Conservation (phyloP, 2,329 filamentous ascomycete species). For the Corinectria fuckeliana region DNA sequence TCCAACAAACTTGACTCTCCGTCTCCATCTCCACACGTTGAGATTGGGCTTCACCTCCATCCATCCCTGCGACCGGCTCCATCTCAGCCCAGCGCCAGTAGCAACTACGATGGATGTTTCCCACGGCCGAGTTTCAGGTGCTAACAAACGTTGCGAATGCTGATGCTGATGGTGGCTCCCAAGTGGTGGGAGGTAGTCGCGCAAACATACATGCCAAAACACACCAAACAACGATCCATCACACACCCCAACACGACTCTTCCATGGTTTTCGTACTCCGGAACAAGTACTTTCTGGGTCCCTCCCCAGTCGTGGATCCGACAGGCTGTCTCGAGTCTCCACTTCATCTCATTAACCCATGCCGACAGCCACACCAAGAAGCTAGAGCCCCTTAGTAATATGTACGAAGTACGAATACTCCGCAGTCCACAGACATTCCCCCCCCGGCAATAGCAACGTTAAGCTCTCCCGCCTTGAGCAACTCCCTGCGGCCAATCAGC, state of each 20-base stretch:
- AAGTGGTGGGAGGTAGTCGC: not conserved
- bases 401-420: too few relatives aligned
- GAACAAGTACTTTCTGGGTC: too few relatives aligned
- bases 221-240: not conserved
- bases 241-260: not conserved
- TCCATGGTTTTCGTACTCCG: not conserved
- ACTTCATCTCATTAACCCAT: constrained; percentile 5
- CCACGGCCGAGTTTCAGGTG: not conserved
- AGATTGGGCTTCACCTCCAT: constrained; percentile 1
- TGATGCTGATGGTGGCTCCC: too few relatives aligned
- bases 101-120: too few relatives aligned
- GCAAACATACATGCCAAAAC: not conserved
- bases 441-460: not conserved
- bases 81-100: not conserved
- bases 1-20: not conserved
- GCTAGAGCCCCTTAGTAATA: not conserved
- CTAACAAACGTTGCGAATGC: too few relatives aligned
- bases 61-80: not conserved
- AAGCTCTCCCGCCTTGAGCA: constrained; percentile 15
- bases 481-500: constrained; percentile 6
- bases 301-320: constrained; percentile 1
- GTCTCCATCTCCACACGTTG: constrained; percentile 5
- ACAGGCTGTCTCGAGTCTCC: constrained; percentile 7
- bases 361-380: not conserved
- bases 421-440: too few relatives aligned